Conservation (phyloP, 805 yeast species). For the Starmera quercuum region DNA sequence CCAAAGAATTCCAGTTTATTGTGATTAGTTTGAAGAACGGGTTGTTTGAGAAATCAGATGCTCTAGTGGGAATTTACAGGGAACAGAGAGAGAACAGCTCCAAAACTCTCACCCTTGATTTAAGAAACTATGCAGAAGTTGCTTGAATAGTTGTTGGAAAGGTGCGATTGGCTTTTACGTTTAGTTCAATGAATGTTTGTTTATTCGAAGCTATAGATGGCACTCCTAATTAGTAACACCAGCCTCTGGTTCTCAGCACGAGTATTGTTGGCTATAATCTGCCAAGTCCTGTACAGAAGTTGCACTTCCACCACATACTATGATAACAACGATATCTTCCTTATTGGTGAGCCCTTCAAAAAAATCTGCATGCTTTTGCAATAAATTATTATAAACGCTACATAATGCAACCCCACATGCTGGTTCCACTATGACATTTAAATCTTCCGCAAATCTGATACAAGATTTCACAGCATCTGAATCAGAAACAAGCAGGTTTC, state of each 20-base stretch:
- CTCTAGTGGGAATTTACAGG: constrained; percentile 87
- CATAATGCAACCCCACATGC: constrained; percentile 69
- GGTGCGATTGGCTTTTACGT: too few relatives aligned
- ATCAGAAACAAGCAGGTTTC: constrained; percentile 41
- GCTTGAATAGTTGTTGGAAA: too few relatives aligned
- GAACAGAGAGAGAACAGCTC: constrained; percentile 71
- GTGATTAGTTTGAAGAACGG: constrained; percentile 87
- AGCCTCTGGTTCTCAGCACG: too few relatives aligned
- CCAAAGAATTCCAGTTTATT: constrained; percentile 79
- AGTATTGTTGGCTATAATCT: constrained; percentile 8
- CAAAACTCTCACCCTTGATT: constrained; percentile 63
- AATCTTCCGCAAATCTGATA: constrained; percentile 40
- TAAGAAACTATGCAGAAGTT: constrained; percentile 47
- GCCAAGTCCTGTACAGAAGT: constrained; percentile 23
- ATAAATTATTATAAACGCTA: constrained; percentile 33
- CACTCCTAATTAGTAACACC: too few relatives aligned
- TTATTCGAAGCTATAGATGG: too few relatives aligned
- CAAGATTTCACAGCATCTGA: constrained; percentile 48
- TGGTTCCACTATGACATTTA: constrained; percentile 51
- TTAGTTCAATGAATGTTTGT: too few relatives aligned
- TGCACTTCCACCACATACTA: constrained; percentile 53
- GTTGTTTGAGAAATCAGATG: constrained; percentile 80
- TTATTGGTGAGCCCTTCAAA: constrained; percentile 19
- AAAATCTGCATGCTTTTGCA: constrained; percentile 23
- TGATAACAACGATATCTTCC: constrained; percentile 41